Base-by-base conservation (phyloP, 1,284 basidiomycete species). In the Grifola frondosa region DNA sequence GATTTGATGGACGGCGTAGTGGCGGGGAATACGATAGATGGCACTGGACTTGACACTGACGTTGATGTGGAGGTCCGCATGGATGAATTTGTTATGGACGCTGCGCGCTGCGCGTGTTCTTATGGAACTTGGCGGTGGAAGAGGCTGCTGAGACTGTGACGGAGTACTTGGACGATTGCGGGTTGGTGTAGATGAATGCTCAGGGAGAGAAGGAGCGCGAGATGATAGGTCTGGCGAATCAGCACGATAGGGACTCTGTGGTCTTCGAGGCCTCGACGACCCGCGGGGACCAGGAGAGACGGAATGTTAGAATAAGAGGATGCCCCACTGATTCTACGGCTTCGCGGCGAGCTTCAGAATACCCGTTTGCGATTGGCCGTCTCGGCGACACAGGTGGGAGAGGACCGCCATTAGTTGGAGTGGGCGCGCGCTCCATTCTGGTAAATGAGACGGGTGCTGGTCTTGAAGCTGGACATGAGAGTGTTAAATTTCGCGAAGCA, bases 81-180 rank as follows among this genome's bases (percentile, higher is more conserved):
- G 31, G 53, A 46, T 6, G 63, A 54, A 0, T 60, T 60, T 4
- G 57, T 12, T 66, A 59, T 8, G 71, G 67, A 43, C 71, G 57
- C 29, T 70, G 43, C 3, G 66, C 50, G 31, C 60, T 59, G 31
- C n/a, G n/a, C n/a, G n/a, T n/a, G n/a, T n/a, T n/a, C n/a, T n/a
- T n/a, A n/a, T n/a, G n/a, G n/a, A n/a, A n/a, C n/a, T n/a, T n/a
- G 67, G 65, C 26, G 65, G 57, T 19, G 56, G 48, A 24, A 40
- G 37, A 30, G 41, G 48, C 13, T 54, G 56, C 13, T 55, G 53
- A 20, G 58, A n/a, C n/a, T n/a, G n/a, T n/a, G n/a, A 57, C 6
- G 54, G 59, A 13, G 61, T 61, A 6, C 47, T 45, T 5, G 59
- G 50, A 10, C 57, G 57, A 9, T 42, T 53, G 28, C 53, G 48